phyloP scores from a whole-genome alignment of 176 grass and related monocot genomes.

The Cenchrus fungigraminus region DNA sequence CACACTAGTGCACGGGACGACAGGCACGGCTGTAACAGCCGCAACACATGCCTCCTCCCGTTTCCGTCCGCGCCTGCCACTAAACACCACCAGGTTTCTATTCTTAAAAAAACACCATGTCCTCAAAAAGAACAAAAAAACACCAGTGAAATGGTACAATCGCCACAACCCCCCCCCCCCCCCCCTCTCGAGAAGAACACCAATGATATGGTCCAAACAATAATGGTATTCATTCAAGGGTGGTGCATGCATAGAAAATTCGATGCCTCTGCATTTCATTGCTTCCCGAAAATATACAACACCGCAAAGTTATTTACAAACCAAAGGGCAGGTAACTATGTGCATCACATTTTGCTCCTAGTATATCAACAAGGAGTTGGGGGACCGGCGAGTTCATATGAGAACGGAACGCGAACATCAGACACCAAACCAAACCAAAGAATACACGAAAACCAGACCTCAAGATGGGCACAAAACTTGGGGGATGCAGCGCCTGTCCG shows the following conservation, averaged over 20 bases:
- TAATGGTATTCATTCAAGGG: neutral
- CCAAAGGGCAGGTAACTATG: neutral
- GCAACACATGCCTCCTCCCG: neutral
- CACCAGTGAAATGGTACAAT: neutral
- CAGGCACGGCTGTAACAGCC: conserved; percentile 29
- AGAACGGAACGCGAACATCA: conserved; percentile 19
- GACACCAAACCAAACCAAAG: conserved; percentile 10
- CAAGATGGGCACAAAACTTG: conserved; percentile 38
- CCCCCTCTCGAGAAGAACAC: neutral
- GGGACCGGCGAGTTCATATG: conserved; percentile 29
- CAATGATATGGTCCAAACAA: neutral
- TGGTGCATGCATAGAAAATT: conserved; percentile 1
- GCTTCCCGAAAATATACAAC: conserved; percentile 41
- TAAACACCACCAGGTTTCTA: neutral
- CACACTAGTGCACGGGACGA: neutral
- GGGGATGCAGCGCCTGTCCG: neutral
- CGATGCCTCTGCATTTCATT: conserved; percentile 33
- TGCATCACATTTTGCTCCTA: conserved; percentile 7
- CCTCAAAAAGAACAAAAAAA: too few species aligned
- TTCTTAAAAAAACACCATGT: too few species aligned
- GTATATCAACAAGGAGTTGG: conserved; percentile 42
- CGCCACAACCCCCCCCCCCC: too few species aligned
- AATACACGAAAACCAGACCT: conserved; percentile 10
- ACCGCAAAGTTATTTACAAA: conserved; percentile 64
- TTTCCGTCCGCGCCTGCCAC: conserved; percentile 36